Evolutionary conservation across 108 stramenopile genomes (phyloP), one percentile per base, ranked within the genome.

Genomic region (Cyclotella kingstonii): DNA sequence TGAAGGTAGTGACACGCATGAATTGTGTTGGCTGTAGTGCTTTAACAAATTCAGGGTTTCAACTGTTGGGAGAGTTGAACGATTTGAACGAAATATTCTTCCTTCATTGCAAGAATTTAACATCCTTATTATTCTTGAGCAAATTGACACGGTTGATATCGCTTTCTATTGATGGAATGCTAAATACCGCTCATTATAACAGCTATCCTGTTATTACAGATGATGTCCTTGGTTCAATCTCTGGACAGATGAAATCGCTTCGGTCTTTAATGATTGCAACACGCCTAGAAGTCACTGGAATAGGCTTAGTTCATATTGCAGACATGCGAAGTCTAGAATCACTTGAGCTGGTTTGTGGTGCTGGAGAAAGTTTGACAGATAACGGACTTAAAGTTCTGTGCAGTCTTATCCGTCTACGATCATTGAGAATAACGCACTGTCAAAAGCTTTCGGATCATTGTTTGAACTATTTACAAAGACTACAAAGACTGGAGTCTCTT

Each of bases 401-500:
- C 50, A 40, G 66, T 18, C 26, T 75, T 10, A 57, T 41, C 5
- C 58, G 54, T 33, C 54, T 75, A 41, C 48, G 42, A 45, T 64
- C 53, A 5, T 28, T 75, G 38, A 57, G 64, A 15, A 62, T 75
- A 31, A 75, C 73, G 27, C 66, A 75, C 26, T 75, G 73, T 21
- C 39, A 35, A 2, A 11, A 62, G 35, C 46, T 75, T n/a, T 40
- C 54, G 9, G 66, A 75, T 67, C 54, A 40, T 12, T 50, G 66
- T 27, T 29, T 75, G 4, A 75, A 61, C 51, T 75, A 62, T 38
- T 40, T 75, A 5, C 65, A 67, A 25, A 38, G 58, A 3, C 51
- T 75, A 6, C 73, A 77, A 7, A 36, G 55, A 9, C 46, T 93
- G 25, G 75, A 79, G 28, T 51, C 60, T 6, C 63, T 93, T 14